phyloP scores from a whole-genome alignment of 306 rosid genomes.

The Carpinus viminea region DNA sequence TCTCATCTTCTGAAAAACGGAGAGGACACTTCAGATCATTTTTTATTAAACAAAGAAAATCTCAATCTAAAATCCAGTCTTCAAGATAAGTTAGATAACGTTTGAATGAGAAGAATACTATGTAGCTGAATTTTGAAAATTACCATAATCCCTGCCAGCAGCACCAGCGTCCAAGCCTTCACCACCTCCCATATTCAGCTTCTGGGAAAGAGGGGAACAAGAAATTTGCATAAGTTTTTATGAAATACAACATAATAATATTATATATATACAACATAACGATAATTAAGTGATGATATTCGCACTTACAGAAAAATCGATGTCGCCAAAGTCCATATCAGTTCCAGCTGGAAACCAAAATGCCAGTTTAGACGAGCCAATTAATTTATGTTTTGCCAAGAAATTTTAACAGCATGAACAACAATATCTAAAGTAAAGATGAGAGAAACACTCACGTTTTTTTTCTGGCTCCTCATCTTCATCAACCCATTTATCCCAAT shows the following conservation, averaged over 20 bases:
- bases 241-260: too few relatives aligned
- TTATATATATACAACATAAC: background rate
- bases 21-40: background rate
- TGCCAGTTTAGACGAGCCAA: background rate
- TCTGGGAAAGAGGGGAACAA: constrained; percentile 17
- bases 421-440: background rate
- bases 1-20: constrained; percentile 10
- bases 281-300: background rate
- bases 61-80: background rate
- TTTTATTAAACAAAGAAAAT: background rate
- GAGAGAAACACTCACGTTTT: constrained; percentile 25
- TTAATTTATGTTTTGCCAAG: constrained; percentile 6
- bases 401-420: background rate
- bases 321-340: constrained; percentile 48
- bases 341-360: constrained; percentile 38
- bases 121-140: background rate
- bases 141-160: constrained; percentile 28
- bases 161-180: constrained; percentile 20
- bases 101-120: background rate
- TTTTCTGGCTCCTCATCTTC: constrained; percentile 66
- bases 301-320: constrained; percentile 60
- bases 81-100: background rate
- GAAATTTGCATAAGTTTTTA: background rate
- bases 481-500: constrained; percentile 86
- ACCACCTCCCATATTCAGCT: constrained; percentile 33